A percentile compares a stretch with the other conserved stretches of the same genome.
phyloP scores from a whole-genome alignment of 768 basidiomycete genomes.

The Cystofilobasidium bisporidii region DNA sequence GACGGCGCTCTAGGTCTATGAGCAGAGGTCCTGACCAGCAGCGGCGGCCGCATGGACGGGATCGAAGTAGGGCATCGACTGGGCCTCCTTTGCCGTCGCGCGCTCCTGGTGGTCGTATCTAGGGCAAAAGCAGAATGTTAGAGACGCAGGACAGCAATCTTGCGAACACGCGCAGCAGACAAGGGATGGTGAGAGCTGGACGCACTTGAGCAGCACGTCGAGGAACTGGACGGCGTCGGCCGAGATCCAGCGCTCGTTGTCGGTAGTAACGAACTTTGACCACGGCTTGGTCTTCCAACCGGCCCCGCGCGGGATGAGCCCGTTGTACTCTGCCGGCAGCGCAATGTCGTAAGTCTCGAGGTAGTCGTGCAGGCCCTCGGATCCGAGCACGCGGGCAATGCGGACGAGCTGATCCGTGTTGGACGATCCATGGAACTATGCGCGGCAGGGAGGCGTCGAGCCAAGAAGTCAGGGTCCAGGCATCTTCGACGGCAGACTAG shows the following conservation, averaged over 20 bases:
- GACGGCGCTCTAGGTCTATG: no score
- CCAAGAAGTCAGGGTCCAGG: no score
- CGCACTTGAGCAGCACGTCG: constrained; percentile 56
- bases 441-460: neutral
- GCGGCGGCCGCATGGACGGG: neutral
- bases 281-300: constrained; percentile 70
- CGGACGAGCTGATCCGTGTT: constrained; percentile 98
- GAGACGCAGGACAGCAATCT: no score
- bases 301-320: constrained; percentile 42
- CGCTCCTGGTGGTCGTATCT: constrained; percentile 91
- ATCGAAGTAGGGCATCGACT: constrained; percentile 77
- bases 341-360: constrained; percentile 65
- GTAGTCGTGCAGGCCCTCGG: constrained; percentile 69
- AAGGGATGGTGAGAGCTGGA: neutral
- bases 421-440: constrained; percentile 83
- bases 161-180: neutral
- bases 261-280: constrained; percentile 75
- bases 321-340: constrained; percentile 81
- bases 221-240: constrained; percentile 94
- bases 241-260: constrained; percentile 80
- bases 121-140: neutral
- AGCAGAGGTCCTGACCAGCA: constrained; percentile 4
- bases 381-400: constrained; percentile 93
- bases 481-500: no score
- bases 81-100: constrained; percentile 85